phyloP scores from a whole-genome alignment of 2,329 filamentous ascomycete species.

The Emmonsia crescens region DNA sequence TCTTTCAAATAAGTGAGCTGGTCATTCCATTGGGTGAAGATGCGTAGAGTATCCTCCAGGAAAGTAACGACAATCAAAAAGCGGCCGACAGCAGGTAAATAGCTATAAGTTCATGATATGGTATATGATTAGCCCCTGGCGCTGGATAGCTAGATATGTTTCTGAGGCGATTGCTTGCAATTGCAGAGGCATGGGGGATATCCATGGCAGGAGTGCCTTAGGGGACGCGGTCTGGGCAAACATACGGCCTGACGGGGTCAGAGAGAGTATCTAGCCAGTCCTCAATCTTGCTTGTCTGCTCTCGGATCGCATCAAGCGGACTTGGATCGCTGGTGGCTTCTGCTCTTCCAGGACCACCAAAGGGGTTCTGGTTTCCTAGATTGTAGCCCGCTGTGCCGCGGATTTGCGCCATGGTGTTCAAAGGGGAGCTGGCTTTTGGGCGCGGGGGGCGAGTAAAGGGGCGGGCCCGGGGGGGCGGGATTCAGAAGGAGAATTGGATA shows the following conservation, averaged over 20 bases:
- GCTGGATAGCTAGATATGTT: background rate
- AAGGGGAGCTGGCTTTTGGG: background rate
- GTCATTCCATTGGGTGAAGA: constrained; percentile 94
- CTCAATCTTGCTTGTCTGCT: constrained; percentile 97
- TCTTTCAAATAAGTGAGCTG: constrained; percentile 88
- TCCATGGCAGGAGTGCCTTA: constrained; percentile 1
- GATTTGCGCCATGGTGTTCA: constrained; percentile 39
- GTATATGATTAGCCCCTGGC: background rate
- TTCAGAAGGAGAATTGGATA: constrained; percentile 4
- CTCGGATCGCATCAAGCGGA: constrained; percentile 76
- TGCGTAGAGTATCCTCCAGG: constrained; percentile 88
- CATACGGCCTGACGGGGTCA: constrained; percentile 91
- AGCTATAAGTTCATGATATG: constrained; percentile 44
- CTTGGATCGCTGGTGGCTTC: constrained; percentile 58
- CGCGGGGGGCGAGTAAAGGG: background rate
- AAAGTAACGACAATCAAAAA: constrained; percentile 98
- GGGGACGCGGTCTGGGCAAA: constrained; percentile 20
- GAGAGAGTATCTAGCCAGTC: constrained; percentile 77
- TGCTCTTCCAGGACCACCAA: constrained; percentile 49
- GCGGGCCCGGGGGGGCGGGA: background rate
- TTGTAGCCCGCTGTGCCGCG: constrained; percentile 71
- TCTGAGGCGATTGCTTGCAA: background rate
- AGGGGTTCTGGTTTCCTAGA: constrained; percentile 63
- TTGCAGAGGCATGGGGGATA: background rate
- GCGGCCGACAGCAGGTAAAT: constrained; percentile 87